A percentile compares a stretch with the other conserved stretches of the same genome.
These are phyloP conservation scores for Pilasporangium apinafurcum DNA, from an alignment of 352 stramenopile species.

Conservation along the genomic window DNA sequence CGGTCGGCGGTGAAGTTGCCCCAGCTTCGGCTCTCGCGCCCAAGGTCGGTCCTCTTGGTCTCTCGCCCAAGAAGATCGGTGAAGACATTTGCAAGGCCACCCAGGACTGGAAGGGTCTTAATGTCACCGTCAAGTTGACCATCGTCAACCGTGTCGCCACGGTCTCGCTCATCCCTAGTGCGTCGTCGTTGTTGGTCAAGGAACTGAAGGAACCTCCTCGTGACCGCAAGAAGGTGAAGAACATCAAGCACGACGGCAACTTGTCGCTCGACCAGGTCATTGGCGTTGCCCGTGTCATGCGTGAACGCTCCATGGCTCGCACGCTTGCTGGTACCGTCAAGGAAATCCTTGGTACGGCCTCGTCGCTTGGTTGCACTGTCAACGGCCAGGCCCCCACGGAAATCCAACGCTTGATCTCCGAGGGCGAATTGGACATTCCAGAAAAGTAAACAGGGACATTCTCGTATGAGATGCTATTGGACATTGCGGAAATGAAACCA, in stretches of 20 bases:
- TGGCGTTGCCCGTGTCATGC: conserved; percentile 97
- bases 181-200: conserved; percentile 99
- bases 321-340: conserved; percentile 97
- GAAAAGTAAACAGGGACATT: conserved; percentile 90
- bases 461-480: no score
- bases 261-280: conserved; percentile 99
- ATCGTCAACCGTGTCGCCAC: conserved; percentile 98
- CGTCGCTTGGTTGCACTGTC: conserved; percentile 99
- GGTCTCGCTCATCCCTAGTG: conserved; percentile 96
- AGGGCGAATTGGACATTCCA: conserved; percentile 96
- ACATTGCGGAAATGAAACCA: conserved; percentile 6
- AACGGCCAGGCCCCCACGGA: conserved; percentile 97
- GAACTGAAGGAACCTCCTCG: conserved; percentile 98
- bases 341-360: conserved; percentile 98
- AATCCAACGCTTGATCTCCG: conserved; percentile 95
- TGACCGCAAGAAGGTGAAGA: conserved; percentile 99
- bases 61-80: conserved; percentile 99
- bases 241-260: conserved; percentile 99
- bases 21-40: conserved; percentile 97
- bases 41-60: conserved; percentile 99
- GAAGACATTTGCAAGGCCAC: conserved; percentile 99
- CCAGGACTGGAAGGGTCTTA: conserved; percentile 99
- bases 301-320: conserved; percentile 96
- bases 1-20: conserved; percentile 98
- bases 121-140: conserved; percentile 99